Percentiles rank a stretch among this genome's conserved stretches.
Conservation (phyloP, 2,329 filamentous ascomycete species). For the Penicillium polonicum region DNA sequence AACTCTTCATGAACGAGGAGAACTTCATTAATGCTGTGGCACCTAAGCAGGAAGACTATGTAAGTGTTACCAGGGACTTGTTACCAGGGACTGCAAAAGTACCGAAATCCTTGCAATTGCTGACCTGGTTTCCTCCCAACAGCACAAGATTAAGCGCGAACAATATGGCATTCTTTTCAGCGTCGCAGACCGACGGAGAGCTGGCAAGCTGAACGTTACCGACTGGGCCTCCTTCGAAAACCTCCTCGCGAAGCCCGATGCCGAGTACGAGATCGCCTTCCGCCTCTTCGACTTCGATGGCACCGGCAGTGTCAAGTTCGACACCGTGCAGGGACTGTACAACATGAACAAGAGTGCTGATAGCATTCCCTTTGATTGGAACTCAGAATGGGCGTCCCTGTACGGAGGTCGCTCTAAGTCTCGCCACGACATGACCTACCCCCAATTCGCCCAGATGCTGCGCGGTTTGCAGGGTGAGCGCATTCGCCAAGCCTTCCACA, state of each 20-base stretch:
- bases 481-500: slow-evolving; percentile 90
- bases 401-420: slow-evolving; percentile 88
- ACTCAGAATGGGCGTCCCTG: slow-evolving; percentile 91
- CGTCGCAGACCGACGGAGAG: slow-evolving; percentile 77
- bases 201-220: slow-evolving; percentile 70
- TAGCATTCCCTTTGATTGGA: slow-evolving; percentile 93
- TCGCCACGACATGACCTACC: slow-evolving; percentile 88
- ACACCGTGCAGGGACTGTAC: slow-evolving; percentile 81
- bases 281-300: slow-evolving; percentile 88
- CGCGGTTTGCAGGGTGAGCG: slow-evolving; percentile 93
- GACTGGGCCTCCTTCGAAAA: slow-evolving; percentile 96
- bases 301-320: slow-evolving; percentile 82
- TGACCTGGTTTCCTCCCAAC: slow-evolving; percentile 24
- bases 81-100: neutral
- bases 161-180: slow-evolving; percentile 93
- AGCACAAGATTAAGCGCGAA: slow-evolving; percentile 98
- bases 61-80: slow-evolving; percentile 55
- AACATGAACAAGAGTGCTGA: slow-evolving; percentile 82
- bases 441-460: slow-evolving; percentile 97
- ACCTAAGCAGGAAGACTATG: slow-evolving; percentile 83
- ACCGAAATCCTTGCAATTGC: slow-evolving; percentile 3
- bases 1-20: slow-evolving; percentile 76
- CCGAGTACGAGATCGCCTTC: slow-evolving; percentile 98
- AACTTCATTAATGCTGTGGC: slow-evolving; percentile 90
- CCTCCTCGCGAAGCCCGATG: slow-evolving; percentile 87